These are phyloP conservation scores for Tolypocladium endophyticum DNA, from an alignment of 2,329 filamentous ascomycete genomes.

Conservation along the genomic window DNA sequence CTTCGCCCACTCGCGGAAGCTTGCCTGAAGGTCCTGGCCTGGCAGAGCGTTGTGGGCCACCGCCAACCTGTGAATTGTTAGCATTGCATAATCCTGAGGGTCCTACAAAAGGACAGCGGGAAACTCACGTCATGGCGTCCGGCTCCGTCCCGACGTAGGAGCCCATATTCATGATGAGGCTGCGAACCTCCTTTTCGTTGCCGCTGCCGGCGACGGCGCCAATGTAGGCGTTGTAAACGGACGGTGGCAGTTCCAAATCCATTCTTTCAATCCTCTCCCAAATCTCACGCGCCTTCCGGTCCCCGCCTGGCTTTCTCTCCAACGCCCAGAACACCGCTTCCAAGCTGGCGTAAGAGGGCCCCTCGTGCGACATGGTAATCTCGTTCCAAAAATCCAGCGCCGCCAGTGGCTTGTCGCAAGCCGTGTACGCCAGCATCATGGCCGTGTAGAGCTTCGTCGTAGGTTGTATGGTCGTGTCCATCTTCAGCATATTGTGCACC, in stretches of 20 bases:
- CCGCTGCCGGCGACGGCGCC: slow-evolving; percentile 66
- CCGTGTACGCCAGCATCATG: slow-evolving; percentile 76
- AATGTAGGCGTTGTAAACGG: slow-evolving; percentile 67
- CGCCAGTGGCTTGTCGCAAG: slow-evolving; percentile 52
- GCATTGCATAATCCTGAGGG: not conserved
- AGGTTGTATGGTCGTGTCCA: slow-evolving; percentile 71
- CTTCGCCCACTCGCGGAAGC: slow-evolving; percentile 66
- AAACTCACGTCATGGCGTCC: slow-evolving; percentile 60
- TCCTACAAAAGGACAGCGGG: not conserved
- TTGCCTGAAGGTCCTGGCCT: slow-evolving; percentile 51
- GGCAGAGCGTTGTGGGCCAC: slow-evolving; percentile 66
- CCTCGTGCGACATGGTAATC: slow-evolving; percentile 74
- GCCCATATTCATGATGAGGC: slow-evolving; percentile 56
- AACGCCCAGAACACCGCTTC: slow-evolving; percentile 73
- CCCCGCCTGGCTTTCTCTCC: slow-evolving; percentile 48
- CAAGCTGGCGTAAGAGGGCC: slow-evolving; percentile 72
- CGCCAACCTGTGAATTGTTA: slow-evolving; percentile 47
- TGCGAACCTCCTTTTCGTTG: slow-evolving; percentile 56
- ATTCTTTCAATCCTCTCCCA: slow-evolving; percentile 63
- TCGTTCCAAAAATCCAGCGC: slow-evolving; percentile 76
- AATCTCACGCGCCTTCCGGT: slow-evolving; percentile 52
- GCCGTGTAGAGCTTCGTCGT: slow-evolving; percentile 71
- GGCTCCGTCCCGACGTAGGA: slow-evolving; percentile 55
- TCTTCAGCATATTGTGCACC: slow-evolving; percentile 88
- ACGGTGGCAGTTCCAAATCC: slow-evolving; percentile 66